phyloP scores from a whole-genome alignment of 2,329 filamentous ascomycete genomes.

The Diaporthe ampelina region DNA sequence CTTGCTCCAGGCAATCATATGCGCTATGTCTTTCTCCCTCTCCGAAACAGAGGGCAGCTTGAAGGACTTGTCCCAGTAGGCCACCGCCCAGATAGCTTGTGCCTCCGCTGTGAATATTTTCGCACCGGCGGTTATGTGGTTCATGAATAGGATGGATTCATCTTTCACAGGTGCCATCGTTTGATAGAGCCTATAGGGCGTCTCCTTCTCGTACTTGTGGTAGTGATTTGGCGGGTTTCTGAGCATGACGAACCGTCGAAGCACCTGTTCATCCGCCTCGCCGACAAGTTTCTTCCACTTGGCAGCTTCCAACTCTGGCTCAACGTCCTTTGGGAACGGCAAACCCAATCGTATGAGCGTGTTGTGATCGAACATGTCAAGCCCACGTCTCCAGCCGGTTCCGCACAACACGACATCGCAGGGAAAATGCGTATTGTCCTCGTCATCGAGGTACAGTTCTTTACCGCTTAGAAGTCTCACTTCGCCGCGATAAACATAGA shows the following conservation, averaged over 20 bases:
- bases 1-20: slow-evolving; percentile 21
- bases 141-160: slow-evolving; percentile 5
- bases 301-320: not conserved
- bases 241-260: slow-evolving; percentile 7
- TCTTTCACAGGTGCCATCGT: not conserved
- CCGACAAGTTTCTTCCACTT: not conserved
- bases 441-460: not conserved
- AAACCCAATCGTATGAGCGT: not conserved
- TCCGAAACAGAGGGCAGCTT: not conserved
- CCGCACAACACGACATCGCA: not conserved
- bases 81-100: slow-evolving; percentile 11
- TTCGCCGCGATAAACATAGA: not conserved
- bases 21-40: not conserved
- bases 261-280: not conserved
- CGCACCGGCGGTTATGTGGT: not conserved
- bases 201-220: not conserved
- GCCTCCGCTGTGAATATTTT: not conserved
- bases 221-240: not conserved
- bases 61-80: slow-evolving; percentile 6
- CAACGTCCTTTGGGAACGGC: not conserved
- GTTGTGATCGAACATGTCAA: not conserved
- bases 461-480: not conserved
- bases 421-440: not conserved
- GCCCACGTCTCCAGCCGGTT: not conserved
- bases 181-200: not conserved